Evolutionary conservation across 2,329 filamentous ascomycete species (phyloP).

Genomic region (Pestalotiopsis sp.): DNA sequence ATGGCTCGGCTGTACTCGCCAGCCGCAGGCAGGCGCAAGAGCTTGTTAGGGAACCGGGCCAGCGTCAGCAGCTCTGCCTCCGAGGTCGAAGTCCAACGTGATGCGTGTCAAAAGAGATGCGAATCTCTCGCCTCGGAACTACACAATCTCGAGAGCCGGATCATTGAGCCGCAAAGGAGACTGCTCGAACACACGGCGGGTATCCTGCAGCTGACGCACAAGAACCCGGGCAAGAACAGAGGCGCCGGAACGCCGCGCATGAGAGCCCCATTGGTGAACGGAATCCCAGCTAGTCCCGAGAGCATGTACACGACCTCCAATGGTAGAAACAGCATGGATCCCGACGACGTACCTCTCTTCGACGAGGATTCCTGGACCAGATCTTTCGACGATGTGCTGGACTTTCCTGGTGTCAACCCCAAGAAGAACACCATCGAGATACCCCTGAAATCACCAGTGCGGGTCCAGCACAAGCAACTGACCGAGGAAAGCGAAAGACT

Average conservation of each 20-base stretch:
- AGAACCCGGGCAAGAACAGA: constrained; percentile 56
- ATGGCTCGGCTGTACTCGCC: constrained; percentile 79
- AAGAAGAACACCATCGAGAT: constrained; percentile 56
- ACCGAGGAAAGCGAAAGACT: constrained; percentile 49
- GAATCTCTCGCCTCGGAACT: constrained; percentile 83
- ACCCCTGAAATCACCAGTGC: constrained; percentile 58
- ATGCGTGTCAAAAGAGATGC: constrained; percentile 76
- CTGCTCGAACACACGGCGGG: constrained; percentile 90
- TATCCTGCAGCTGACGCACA: constrained; percentile 88
- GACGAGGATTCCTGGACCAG: constrained; percentile 78
- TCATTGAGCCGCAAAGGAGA: constrained; percentile 73
- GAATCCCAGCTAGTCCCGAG: constrained; percentile 74
- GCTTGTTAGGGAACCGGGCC: constrained; percentile 51
- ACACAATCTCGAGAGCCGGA: constrained; percentile 75
- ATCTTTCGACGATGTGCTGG: constrained; percentile 67
- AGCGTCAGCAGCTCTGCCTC: constrained; percentile 52
- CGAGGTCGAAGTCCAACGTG: constrained; percentile 74
- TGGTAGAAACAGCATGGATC: constrained; percentile 60
- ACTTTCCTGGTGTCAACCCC: constrained; percentile 31
- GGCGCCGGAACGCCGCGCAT: constrained; percentile 49
- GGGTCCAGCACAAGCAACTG: constrained; percentile 55
- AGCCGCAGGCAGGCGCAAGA: constrained; percentile 53
- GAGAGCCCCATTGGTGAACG: constrained; percentile 47
- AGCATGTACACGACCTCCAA: constrained; percentile 73
- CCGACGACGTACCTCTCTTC: constrained; percentile 65